Base-by-base conservation (phyloP, 768 basidiomycete genomes). In the Mycena sanguinolenta region DNA sequence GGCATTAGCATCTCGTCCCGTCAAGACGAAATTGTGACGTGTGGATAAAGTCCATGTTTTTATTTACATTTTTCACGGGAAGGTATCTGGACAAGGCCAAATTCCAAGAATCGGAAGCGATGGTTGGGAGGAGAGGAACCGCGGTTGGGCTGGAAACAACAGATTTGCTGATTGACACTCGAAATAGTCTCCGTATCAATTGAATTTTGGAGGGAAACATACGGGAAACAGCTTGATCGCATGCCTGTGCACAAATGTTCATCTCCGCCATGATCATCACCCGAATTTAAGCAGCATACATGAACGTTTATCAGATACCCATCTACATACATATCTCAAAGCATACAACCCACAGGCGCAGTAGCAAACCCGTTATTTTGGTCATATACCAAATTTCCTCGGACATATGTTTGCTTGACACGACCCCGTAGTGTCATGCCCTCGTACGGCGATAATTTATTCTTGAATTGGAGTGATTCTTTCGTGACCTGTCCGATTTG, bases 361-460 rank as follows among this genome's bases (percentile, higher is more conserved):
- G 34, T 61, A 8, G 50, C 70, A 61, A 77, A 75, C n/a, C 74
- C 72, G 30, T 39, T 53, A n/a, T 49, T 25, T 32, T 44, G 32
- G 69, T 90, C 87, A 79, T 93, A 98, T 0, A 92, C 87, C 53
- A 92, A 78, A 21, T 78, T 74, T 2, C 96, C 97, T 6, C 95
- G 88, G n/a, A 99, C 82, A 78, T 88, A 94, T 0, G 95, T 95
- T 79, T 91, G 84, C 68, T 89, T 83, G 39, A 96, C 94, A n/a
- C 83, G 82, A 0, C 97, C 97, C 19, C 74, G 82, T 52, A 98
- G 84, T 21, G 76, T 84, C 75, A 88, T 83, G 6, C 96, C 96
- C 73, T 94, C 88, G 78, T 97, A 99, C 2, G 97, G 94, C 4
- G 95, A 94, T 23, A 98, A 76, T 80, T 96, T 97, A 83, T 99